Conservation (phyloP, 352 stramenopile species). For the Thalassiosira ordinaria region DNA sequence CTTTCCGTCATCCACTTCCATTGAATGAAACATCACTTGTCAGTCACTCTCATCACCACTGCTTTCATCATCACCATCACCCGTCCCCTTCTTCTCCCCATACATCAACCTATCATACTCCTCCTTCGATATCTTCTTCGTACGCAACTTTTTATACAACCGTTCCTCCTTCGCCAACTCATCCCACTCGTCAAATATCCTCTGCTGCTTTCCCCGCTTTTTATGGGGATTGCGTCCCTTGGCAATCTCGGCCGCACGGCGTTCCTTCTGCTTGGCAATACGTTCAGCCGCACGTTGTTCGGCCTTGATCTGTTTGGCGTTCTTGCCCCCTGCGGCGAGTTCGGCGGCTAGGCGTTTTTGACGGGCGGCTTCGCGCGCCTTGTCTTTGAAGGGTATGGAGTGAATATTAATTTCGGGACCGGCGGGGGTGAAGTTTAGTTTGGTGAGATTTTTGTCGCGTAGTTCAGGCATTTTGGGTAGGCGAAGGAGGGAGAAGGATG, state of each 20-base stretch:
- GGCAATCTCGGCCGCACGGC: constrained; percentile 73
- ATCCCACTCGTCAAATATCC: constrained; percentile 99
- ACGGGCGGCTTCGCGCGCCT: constrained; percentile 93
- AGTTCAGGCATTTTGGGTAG: constrained; percentile 92
- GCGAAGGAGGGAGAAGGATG: constrained; percentile 87
- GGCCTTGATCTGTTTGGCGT: constrained; percentile 86
- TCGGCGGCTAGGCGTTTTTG: constrained; percentile 92
- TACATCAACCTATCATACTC: constrained; percentile 79
- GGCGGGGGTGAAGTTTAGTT: constrained; percentile 88
- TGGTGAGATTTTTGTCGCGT: constrained; percentile 81
- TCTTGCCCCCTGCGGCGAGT: constrained; percentile 83
- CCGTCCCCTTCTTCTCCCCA: constrained; percentile 35
- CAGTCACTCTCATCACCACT: constrained; percentile 45
- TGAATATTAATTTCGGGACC: constrained; percentile 90
- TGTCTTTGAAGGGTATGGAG: constrained; percentile 95
- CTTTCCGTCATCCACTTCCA: too few species aligned
- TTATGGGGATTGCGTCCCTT: constrained; percentile 89
- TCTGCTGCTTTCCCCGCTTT: constrained; percentile 95
- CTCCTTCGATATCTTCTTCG: constrained; percentile 96
- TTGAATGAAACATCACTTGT: too few species aligned
- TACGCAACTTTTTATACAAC: constrained; percentile 96
- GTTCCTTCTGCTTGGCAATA: constrained; percentile 77
- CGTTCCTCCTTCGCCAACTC: constrained; percentile 97
- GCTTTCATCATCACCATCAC: constrained; percentile 20
- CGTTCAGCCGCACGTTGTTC: constrained; percentile 75